Percentiles rank a stretch among this genome's conserved stretches.
These are phyloP conservation scores for Epichloe gansuensis DNA, from an alignment of 2,329 filamentous ascomycete species.

Conservation along the genomic window DNA sequence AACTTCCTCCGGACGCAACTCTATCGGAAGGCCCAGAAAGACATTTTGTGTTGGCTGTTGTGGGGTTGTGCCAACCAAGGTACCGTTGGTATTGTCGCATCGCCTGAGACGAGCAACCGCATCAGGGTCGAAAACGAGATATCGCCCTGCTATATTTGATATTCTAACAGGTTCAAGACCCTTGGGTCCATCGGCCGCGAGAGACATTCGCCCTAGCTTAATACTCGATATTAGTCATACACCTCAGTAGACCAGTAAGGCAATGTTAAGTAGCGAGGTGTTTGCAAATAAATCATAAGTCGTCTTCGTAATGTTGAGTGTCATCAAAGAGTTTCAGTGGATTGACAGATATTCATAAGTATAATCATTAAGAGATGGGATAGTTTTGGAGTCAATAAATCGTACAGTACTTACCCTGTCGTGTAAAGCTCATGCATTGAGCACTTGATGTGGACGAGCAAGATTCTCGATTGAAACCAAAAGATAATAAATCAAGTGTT, in stretches of 20 bases:
- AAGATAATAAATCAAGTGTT: neutral
- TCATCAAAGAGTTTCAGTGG: slow-evolving; percentile 40
- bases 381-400: neutral
- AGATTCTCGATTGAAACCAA: neutral
- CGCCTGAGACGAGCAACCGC: slow-evolving; percentile 67
- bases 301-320: slow-evolving; percentile 32
- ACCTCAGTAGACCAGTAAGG: neutral
- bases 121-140: slow-evolving; percentile 81
- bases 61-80: slow-evolving; percentile 76
- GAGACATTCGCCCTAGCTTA: neutral
- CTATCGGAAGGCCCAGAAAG: slow-evolving; percentile 77
- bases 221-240: neutral
- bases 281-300: slow-evolving; percentile 23
- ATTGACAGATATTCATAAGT: slow-evolving; percentile 45
- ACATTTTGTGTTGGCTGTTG: slow-evolving; percentile 92
- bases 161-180: slow-evolving; percentile 53
- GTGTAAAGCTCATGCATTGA: neutral
- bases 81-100: slow-evolving; percentile 71
- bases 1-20: slow-evolving; percentile 86
- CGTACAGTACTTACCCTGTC: neutral
- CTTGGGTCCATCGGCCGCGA: neutral
- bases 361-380: slow-evolving; percentile 32
- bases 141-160: slow-evolving; percentile 66
- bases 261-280: neutral
- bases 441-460: neutral